phyloP scores from a whole-genome alignment of 1,139 yeast genomes.

The Hansenula sp. region DNA sequence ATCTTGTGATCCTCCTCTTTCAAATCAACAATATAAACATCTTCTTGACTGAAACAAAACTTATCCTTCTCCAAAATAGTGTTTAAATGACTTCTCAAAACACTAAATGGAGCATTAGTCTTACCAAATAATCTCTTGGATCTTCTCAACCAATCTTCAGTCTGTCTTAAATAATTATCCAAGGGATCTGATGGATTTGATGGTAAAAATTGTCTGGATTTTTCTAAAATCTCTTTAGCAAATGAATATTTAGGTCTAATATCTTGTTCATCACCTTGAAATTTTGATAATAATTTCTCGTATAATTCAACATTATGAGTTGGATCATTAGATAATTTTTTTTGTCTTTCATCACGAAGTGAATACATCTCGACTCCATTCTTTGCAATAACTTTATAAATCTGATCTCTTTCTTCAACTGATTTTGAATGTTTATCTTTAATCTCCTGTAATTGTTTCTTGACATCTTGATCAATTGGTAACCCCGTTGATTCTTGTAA shows the following conservation, averaged over 20 bases:
- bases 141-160: conserved; percentile 43
- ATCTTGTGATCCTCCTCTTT: conserved; percentile 21
- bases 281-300: conserved; percentile 11
- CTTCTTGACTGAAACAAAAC: conserved; percentile 38
- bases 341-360: conserved; percentile 7
- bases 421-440: conserved; percentile 20
- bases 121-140: conserved; percentile 36
- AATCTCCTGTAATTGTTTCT: conserved; percentile 16
- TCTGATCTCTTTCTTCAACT: conserved; percentile 26
- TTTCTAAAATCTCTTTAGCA: conserved; percentile 24
- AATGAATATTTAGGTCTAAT: conserved; percentile 26
- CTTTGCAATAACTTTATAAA: conserved; percentile 18
- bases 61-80: conserved; percentile 30
- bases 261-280: conserved; percentile 24
- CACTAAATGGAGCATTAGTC: conserved; percentile 29
- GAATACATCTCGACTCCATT: conserved; percentile 11
- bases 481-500: conserved; percentile 16
- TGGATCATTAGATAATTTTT: conserved; percentile 4
- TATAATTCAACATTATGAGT: conserved; percentile 4
- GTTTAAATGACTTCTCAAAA: conserved; percentile 28
- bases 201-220: conserved; percentile 13
- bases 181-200: conserved; percentile 8
- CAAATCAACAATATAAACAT: conserved; percentile 26
- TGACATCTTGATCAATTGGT: conserved; percentile 20
- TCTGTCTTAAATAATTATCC: conserved; percentile 21